Evolutionary conservation across 371 early-diverging fungal species (phyloP).

Genomic region (Mucor piriformis): DNA sequence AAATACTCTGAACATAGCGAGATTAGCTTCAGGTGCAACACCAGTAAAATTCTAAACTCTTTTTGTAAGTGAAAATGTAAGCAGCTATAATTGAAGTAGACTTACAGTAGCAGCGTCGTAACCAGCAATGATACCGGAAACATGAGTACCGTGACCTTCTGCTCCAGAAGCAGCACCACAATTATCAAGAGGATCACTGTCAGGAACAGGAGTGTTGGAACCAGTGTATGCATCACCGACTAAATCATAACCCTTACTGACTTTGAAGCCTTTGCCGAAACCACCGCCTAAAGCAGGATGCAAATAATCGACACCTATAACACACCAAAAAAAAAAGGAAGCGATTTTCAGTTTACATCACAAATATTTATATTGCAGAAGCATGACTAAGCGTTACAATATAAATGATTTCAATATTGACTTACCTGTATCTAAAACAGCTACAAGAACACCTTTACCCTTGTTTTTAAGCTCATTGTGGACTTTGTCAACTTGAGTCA

Average conservation of each 20-base stretch:
- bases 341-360: neutral
- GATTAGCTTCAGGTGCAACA: constrained; percentile 66
- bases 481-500: constrained; percentile 50
- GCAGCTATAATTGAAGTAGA: neutral
- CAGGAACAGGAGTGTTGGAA: constrained; percentile 36
- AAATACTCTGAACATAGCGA: constrained; percentile 65
- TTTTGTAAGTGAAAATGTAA: neutral
- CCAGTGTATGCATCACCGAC: constrained; percentile 54
- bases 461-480: constrained; percentile 47
- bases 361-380: neutral
- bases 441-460: constrained; percentile 75
- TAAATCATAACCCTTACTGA: constrained; percentile 64
- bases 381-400: neutral
- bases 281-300: constrained; percentile 79
- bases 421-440: constrained; percentile 71
- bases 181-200: constrained; percentile 43
- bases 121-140: constrained; percentile 71
- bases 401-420: constrained; percentile 1
- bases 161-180: constrained; percentile 44
- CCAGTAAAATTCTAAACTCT: constrained; percentile 52
- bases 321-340: neutral
- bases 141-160: constrained; percentile 65
- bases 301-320: constrained; percentile 57
- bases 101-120: constrained; percentile 43
- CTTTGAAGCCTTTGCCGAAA: constrained; percentile 63